These are phyloP conservation scores for Pythium scleroteichum DNA, from an alignment of 352 stramenopile species.

Conservation along the genomic window DNA sequence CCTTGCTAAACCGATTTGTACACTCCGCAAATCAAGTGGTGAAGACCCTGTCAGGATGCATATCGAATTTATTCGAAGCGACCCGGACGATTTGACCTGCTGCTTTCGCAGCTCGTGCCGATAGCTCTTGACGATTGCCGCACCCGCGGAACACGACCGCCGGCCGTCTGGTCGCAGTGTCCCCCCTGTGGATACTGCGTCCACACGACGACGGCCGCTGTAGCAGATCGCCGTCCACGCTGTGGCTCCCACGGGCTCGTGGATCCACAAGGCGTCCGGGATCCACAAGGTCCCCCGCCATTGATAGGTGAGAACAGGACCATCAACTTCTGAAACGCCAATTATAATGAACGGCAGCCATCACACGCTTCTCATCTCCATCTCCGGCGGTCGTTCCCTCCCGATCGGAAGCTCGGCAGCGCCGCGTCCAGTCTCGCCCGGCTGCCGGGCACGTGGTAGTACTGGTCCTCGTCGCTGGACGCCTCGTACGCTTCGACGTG, in stretches of 20 bases:
- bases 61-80: slow-evolving; percentile 10
- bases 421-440: slow-evolving; percentile 15
- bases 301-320: no score
- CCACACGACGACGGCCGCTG: no score
- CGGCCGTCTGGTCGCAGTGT: slow-evolving; percentile 7
- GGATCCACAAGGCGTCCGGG: no score
- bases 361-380: slow-evolving; percentile 5
- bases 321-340: no score
- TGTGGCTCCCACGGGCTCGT: no score
- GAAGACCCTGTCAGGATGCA: neutral
- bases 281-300: no score
- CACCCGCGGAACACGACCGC: slow-evolving; percentile 17
- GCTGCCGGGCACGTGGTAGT: slow-evolving; percentile 34
- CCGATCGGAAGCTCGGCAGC: slow-evolving; percentile 17
- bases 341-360: no score
- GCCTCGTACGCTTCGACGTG: slow-evolving; percentile 26
- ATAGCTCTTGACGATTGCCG: neutral
- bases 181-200: neutral
- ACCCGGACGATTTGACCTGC: slow-evolving; percentile 3
- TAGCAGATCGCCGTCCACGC: no score
- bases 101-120: neutral
- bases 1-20: slow-evolving; percentile 2
- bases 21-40: no score
- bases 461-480: slow-evolving; percentile 17
- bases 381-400: neutral